Base-by-base conservation (phyloP, 2,329 filamentous ascomycete species). In the Claviceps capensis region DNA sequence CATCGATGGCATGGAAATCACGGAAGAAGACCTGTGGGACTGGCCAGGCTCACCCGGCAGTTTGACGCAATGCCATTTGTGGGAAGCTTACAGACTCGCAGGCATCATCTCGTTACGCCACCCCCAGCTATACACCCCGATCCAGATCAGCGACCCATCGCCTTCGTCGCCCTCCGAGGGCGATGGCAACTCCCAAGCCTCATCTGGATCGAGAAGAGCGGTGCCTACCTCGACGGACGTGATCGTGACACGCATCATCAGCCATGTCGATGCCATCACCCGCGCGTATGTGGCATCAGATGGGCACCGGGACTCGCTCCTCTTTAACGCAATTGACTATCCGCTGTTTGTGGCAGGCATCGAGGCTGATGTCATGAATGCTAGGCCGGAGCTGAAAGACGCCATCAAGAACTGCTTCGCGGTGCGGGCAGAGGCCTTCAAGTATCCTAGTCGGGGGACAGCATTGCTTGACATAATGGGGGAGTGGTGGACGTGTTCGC, bases 281-380 rank as follows among this genome's bases (percentile, higher is more conserved):
- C 42, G 42, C 36, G 49, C 49, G 19, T 50, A 46, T 36, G 8
- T 46, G 14, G 34, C 34, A 14, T 22, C 49, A 11, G 49, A 40
- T 19, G 17, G 30, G 5, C 19, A 14, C 19, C 19, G n/a, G 9
- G 42, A 50, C 42, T 50, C 49, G 14, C 48, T 50, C 13, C n/a
- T 50, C 19, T 50, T 50, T 42, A 50, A 50, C 22, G 41, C 49
- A 16, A 50, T 50, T 36, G 49, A 50, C 41, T 50, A 50, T 40
- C 49, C 49, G 16, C 42, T 50, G 11, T 46, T 50, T 5, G 30
- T 46, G 34, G 49, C 49, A 3, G 49, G 49, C 16, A 46, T 50
- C 14, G 41, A 50, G 16, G 30, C 42, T 13, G 49, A 46, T 11
- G 42, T 50, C 7, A 50, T 50, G 49, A 46, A 46, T 13, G 40